A percentile compares a stretch with the other conserved stretches of the same genome.
Evolutionary conservation across 2,329 filamentous ascomycete genomes (phyloP).

Genomic region (Teratosphaeria nubilosa): DNA sequence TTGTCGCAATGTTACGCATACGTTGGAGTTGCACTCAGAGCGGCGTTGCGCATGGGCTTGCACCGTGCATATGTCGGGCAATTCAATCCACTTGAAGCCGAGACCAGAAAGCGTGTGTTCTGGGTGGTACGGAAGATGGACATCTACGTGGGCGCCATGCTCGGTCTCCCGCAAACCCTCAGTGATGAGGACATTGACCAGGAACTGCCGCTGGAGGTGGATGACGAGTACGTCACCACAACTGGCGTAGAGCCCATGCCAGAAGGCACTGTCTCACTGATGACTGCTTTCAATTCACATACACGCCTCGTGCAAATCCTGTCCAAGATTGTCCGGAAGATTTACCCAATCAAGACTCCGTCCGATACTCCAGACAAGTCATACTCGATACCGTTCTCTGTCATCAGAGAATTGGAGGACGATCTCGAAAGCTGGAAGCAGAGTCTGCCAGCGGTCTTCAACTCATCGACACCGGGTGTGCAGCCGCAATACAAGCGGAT

Average conservation of each 20-base stretch:
- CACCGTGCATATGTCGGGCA: conserved; percentile 39
- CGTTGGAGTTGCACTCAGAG: conserved; percentile 41
- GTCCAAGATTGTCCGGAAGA: conserved; percentile 52
- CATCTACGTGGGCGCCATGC: conserved; percentile 42
- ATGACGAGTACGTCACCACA: conserved; percentile 42
- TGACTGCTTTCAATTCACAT: conserved; percentile 52
- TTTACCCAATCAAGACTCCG: conserved; percentile 51
- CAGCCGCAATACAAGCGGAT: conserved; percentile 55
- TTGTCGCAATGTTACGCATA: conserved; percentile 44
- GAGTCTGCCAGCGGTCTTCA: conserved; percentile 62
- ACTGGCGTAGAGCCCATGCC: conserved; percentile 45
- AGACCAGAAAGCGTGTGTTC: conserved; percentile 42
- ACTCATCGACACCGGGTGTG: conserved; percentile 58
- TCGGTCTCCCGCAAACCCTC: conserved; percentile 39
- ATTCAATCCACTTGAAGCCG: conserved; percentile 39
- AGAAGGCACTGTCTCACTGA: conserved; percentile 44
- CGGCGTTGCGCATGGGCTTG: conserved; percentile 41
- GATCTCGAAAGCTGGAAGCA: conserved; percentile 56
- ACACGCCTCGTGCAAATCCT: conserved; percentile 48
- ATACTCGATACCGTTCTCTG: conserved; percentile 54
- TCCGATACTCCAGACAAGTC: conserved; percentile 39
- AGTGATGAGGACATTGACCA: conserved; percentile 42
- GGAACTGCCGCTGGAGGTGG: conserved; percentile 36
- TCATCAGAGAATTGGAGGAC: conserved; percentile 54
- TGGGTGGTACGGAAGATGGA: conserved; percentile 44